phyloP scores from a whole-genome alignment of 352 stramenopile species.

The Pythium rishiriense region DNA sequence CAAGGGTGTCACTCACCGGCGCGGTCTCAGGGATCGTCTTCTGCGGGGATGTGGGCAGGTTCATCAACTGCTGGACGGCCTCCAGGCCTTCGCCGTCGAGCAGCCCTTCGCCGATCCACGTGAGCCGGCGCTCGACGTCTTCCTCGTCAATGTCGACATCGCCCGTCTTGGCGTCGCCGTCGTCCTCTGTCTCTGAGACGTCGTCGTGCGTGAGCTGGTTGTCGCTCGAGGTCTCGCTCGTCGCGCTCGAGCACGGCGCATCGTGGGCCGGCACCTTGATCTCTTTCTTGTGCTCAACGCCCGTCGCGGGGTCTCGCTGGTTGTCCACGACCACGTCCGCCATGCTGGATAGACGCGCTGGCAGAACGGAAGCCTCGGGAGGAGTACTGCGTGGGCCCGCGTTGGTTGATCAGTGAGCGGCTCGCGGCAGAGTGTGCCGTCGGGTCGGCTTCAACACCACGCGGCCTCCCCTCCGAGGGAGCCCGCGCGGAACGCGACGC shows the following conservation, averaged over 20 bases:
- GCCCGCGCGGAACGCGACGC: neutral
- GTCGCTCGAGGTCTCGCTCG: conserved; percentile 13
- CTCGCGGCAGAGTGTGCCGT: neutral
- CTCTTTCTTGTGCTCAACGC: conserved; percentile 19
- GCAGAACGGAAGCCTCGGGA: neutral
- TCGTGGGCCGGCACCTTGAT: conserved; percentile 6
- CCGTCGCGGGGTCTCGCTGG: conserved; percentile 1
- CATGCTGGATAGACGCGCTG: neutral
- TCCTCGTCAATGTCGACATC: conserved; percentile 24
- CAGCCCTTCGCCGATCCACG: conserved; percentile 70
- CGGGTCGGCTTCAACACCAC: conserved; percentile 14
- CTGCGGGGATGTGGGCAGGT: conserved; percentile 29
- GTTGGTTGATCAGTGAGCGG: conserved; percentile 18
- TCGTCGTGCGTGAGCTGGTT: conserved; percentile 26
- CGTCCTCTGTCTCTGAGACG: neutral
- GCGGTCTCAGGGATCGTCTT: neutral
- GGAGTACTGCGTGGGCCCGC: neutral
- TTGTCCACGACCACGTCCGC: conserved; percentile 20
- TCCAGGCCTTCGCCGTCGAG: conserved; percentile 52
- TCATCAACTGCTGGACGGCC: conserved; percentile 45
- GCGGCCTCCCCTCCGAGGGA: neutral
- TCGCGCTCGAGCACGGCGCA: neutral
- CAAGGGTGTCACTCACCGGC: neutral
- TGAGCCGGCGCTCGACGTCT: conserved; percentile 43
- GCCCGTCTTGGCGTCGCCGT: neutral